Percentiles rank a stretch among this genome's conserved stretches.
Evolutionary conservation across 176 grass and related monocot species (phyloP).

Genomic region (Tillandsia leiboldiana): DNA sequence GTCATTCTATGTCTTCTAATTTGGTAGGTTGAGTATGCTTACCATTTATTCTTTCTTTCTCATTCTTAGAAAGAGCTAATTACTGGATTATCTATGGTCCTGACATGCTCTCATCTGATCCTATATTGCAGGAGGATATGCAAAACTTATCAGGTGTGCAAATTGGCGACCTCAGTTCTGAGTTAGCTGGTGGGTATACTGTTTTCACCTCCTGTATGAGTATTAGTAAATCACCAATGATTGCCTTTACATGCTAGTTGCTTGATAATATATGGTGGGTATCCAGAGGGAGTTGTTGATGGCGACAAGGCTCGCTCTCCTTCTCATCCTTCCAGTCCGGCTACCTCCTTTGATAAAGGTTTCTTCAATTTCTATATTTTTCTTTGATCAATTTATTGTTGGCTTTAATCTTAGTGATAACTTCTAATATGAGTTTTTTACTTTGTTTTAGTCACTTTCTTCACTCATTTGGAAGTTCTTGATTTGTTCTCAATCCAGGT

Average conservation of each 20-base stretch:
- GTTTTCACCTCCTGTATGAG: slow-evolving; percentile 4
- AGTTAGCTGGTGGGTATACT: slow-evolving; percentile 23
- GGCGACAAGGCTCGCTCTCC: slow-evolving; percentile 20
- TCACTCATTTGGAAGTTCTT: slow-evolving; percentile 19
- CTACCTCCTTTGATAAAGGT: slow-evolving; percentile 38
- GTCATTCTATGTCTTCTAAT: slow-evolving; percentile 19
- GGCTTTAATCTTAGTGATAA: slow-evolving; percentile 4
- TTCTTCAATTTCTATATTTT: slow-evolving; percentile 3
- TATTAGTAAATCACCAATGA: slow-evolving; percentile 6
- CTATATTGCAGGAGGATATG: slow-evolving; percentile 29
- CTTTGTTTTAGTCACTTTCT: not conserved
- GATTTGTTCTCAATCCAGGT: slow-evolving; percentile 23
- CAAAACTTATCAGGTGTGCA: slow-evolving; percentile 14
- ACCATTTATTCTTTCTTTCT: slow-evolving; percentile 15
- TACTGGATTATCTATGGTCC: slow-evolving; percentile 3
- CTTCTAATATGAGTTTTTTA: not conserved
- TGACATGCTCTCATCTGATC: not conserved
- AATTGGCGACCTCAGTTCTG: slow-evolving; percentile 17
- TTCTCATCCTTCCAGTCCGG: slow-evolving; percentile 28
- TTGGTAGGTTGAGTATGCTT: slow-evolving; percentile 24
- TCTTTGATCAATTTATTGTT: slow-evolving; percentile 1
- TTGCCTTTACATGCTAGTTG: slow-evolving; percentile 12
- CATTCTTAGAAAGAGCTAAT: not conserved
- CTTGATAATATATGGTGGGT: not conserved
- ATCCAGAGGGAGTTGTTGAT: slow-evolving; percentile 13